Percentiles rank a stretch among this genome's conserved stretches.
phyloP scores from a whole-genome alignment of 208 protist species.

The Trypanosoma avium region DNA sequence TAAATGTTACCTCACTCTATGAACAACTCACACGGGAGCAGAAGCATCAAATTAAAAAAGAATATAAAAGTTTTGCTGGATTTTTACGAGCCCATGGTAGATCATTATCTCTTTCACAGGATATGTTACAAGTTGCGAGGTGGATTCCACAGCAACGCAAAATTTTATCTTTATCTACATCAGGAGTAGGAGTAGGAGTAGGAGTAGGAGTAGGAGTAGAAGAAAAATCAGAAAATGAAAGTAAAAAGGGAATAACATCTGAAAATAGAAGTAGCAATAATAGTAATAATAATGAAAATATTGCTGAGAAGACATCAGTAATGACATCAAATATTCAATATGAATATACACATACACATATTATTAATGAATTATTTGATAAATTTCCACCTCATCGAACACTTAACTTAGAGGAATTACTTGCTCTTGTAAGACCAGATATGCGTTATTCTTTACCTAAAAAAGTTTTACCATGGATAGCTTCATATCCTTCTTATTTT shows the following conservation, averaged over 20 bases:
- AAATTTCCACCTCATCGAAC: constrained; percentile 50
- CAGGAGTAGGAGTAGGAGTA: no score
- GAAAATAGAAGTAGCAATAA: no score
- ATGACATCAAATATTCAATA: constrained; percentile 8
- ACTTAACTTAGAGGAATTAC: constrained; percentile 54
- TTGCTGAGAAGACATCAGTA: neutral
- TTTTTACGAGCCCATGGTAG: constrained; percentile 81
- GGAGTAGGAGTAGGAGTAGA: no score
- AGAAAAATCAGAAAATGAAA: no score
- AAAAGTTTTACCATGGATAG: constrained; percentile 61
- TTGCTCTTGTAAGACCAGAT: constrained; percentile 50
- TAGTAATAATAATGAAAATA: neutral
- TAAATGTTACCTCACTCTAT: constrained; percentile 79
- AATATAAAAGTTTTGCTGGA: constrained; percentile 76
- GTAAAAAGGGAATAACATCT: constrained; percentile 1
- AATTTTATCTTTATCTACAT: neutral
- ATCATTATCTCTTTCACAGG: constrained; percentile 70
- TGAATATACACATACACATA: constrained; percentile 50
- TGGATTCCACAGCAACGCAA: constrained; percentile 51
- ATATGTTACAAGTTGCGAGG: constrained; percentile 85
- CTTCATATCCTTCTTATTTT: constrained; percentile 61
- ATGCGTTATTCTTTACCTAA: constrained; percentile 49
- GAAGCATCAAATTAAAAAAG: constrained; percentile 56
- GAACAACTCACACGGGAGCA: constrained; percentile 71
- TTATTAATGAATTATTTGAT: constrained; percentile 77